These are phyloP conservation scores for Tricholoma hemisulphureum DNA, from an alignment of 768 basidiomycete genomes.

Conservation along the genomic window DNA sequence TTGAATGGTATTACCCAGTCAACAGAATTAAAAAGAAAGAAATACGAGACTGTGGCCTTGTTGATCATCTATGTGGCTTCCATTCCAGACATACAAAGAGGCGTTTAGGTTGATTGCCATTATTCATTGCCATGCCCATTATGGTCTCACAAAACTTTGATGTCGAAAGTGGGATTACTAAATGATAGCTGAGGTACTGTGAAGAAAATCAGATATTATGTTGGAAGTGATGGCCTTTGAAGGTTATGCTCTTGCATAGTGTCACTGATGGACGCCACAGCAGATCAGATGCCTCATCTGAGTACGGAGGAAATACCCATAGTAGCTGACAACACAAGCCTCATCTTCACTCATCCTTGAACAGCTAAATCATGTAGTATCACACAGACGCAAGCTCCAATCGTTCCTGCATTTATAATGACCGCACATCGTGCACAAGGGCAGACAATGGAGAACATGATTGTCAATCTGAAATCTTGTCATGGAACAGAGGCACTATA, in stretches of 20 bases:
- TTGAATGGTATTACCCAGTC: slow-evolving; percentile 29
- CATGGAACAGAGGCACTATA: slow-evolving; percentile 24
- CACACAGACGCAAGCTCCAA: slow-evolving; percentile 21
- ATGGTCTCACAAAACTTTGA: slow-evolving; percentile 39
- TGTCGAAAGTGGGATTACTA: slow-evolving; percentile 33
- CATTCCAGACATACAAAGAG: slow-evolving; percentile 28
- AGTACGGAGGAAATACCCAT: slow-evolving; percentile 15
- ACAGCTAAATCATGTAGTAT: not conserved
- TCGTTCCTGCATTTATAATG: slow-evolving; percentile 29
- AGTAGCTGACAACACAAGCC: slow-evolving; percentile 17
- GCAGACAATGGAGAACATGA: slow-evolving; percentile 20
- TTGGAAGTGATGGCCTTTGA: slow-evolving; percentile 16
- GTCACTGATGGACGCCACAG: slow-evolving; percentile 1
- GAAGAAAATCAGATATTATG: slow-evolving; percentile 20
- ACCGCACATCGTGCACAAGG: slow-evolving; percentile 34
- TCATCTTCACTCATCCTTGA: slow-evolving; percentile 24
- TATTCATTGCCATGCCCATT: slow-evolving; percentile 41
- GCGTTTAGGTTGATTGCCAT: slow-evolving; percentile 29
- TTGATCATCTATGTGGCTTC: slow-evolving; percentile 12
- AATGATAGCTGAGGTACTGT: slow-evolving; percentile 33
- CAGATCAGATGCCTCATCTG: slow-evolving; percentile 16
- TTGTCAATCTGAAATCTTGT: slow-evolving; percentile 26
- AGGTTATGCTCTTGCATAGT: slow-evolving; percentile 27
- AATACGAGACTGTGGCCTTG: slow-evolving; percentile 2
- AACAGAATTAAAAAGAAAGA: slow-evolving; percentile 8